These are phyloP conservation scores for Microdochium trichocladiopsis DNA, from an alignment of 2,329 filamentous ascomycete genomes.

Conservation along the genomic window DNA sequence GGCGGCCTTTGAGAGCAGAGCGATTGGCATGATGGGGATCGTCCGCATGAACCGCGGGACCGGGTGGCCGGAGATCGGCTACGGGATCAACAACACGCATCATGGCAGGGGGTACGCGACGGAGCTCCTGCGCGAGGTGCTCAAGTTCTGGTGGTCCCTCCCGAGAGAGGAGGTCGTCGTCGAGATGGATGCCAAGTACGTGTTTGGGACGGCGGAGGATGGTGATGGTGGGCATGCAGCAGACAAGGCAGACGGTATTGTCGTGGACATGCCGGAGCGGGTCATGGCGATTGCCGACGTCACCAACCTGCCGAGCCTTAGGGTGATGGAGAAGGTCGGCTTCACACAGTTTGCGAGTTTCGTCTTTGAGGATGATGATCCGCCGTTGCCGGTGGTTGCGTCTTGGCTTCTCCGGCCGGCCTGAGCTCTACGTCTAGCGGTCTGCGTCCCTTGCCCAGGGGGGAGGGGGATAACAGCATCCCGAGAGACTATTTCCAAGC, in stretches of 20 bases:
- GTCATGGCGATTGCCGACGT: background rate
- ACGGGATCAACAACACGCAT: constrained; percentile 15
- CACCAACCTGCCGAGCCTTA: background rate
- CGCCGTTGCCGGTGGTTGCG: background rate
- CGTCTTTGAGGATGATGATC: background rate
- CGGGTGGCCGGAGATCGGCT: constrained; percentile 20
- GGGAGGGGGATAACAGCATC: no score
- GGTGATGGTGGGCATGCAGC: background rate
- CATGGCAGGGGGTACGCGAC: constrained; percentile 21
- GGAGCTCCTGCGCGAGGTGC: constrained; percentile 17
- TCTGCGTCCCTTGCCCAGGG: no score
- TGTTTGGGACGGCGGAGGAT: background rate
- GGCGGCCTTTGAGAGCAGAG: constrained; percentile 12
- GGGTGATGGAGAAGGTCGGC: background rate
- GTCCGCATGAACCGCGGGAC: constrained; percentile 6
- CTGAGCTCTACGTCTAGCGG: no score
- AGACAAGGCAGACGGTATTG: background rate
- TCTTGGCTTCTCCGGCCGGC: background rate
- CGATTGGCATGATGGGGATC: constrained; percentile 17
- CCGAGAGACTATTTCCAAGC: no score
- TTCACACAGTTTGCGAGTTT: background rate
- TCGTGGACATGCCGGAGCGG: background rate
- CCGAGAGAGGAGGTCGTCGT: constrained; percentile 7
- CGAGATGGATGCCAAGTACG: constrained; percentile 1
- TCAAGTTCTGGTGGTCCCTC: constrained; percentile 13